Base-by-base conservation (phyloP, 2,329 filamentous ascomycete species). In the Cladosporium austrohemisphaericum region DNA sequence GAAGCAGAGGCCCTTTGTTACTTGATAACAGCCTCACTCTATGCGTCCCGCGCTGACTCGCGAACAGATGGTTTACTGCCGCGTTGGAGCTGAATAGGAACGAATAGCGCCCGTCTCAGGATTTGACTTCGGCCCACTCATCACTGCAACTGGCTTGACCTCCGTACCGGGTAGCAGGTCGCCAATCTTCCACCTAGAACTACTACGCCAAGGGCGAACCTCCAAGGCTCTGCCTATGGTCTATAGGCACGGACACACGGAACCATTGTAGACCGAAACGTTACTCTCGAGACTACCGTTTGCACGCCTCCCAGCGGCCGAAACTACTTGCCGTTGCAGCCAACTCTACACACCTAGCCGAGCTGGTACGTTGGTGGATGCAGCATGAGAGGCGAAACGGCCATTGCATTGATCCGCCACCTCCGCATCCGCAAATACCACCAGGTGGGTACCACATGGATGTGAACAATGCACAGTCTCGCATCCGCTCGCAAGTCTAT, bases 381-480 rank as follows among this genome's bases (percentile, higher is more conserved):
- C 25, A 6, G 25, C 25, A n/a, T n/a, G 6, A 26, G 13, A 22
- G 23, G 13, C 44, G 44, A 47, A 47, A 47, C 44, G 13, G 10
- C 44, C 26, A 38, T 14, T 47, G 44, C 33, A 14, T 38, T 16
- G 11, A 38, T 18, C 33, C 18, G 23, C 14, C 25, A 14, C 23
- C 44, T 47, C 33, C 44, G 35, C 44, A 47, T 37, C 44, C 23
- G 33, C 33, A 47, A 31, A 47, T 47, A 38, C 23, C 26, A 38
- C 25, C 25, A 19, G 29, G 44, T 38, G 44, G 44, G 19, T 37
- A 28, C 19, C 33, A 23, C 25, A 20, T 28, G 16, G n/a, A 10
- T n/a, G 41, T 36, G 31, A 35, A 25, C 44, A 38, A 36, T 38
- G 32, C 32, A 25, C 25, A 18, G 16, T 38, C 25, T 13, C 38